Evolutionary conservation across 768 basidiomycete genomes (phyloP), one percentile per base, ranked within the genome.

Genomic region (Postia placenta): DNA sequence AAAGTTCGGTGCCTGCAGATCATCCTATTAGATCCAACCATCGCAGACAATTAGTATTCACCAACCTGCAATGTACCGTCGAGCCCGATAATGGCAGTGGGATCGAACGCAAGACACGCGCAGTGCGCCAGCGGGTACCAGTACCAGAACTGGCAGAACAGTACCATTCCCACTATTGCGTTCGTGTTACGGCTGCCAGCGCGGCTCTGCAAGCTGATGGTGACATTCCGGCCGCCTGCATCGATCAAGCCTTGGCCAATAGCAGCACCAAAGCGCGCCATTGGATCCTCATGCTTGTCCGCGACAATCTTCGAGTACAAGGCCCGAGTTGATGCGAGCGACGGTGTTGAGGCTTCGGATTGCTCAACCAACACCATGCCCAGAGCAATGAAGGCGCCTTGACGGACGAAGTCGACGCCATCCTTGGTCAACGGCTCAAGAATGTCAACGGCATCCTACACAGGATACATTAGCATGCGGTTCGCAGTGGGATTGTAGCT

Each of bases 141-240:
- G 66, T 98, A 98, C 96, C 96, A 99, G 70, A 99, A 98, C 67
- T 99, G 96, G 60, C 89, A 90, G 73, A 99, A 99, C 63, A 99
- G 69, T 15, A 88, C 83, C 87, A 98, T 93, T n/a, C 96, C 96
- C 27, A 98, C 92, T 54, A 98, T 90, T 2, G 95, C 92, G 41
- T 79, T 89, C 56, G 93, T 94, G 64, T 97, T 95, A 56, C 81
- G 79, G 56, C 87, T 93, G 7, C 96, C 96, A 1, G 92, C 92
- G 51, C 90, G 82, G 63, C 92, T 96, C 64, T 93, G 88, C 48
- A 98, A 70, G 60, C 83, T 92, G 63, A 99, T 92, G 11, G 94
- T 96, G 46, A 88, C 92, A 61, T 99, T 99, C 40, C 95, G 76
- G 20, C 96, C 96, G 42, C 96, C 95, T 24, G 96, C 95, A 67